Percentiles rank a stretch among this genome's conserved stretches.
phyloP scores from a whole-genome alignment of 305 asterid genomes.

The Vinca major region DNA sequence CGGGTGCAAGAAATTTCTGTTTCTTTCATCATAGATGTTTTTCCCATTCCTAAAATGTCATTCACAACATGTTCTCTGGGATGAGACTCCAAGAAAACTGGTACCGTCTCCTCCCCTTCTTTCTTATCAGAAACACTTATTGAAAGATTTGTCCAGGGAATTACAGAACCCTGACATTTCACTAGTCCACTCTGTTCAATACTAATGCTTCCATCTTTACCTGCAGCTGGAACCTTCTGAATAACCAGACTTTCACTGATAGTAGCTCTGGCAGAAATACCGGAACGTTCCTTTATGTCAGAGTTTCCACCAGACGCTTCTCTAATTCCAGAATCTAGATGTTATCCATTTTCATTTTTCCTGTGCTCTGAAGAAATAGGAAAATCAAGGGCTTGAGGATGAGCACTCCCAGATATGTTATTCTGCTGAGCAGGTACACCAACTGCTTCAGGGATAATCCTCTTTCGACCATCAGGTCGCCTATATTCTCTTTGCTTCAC shows the following conservation, averaged over 20 bases:
- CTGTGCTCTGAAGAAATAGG: constrained; percentile 34
- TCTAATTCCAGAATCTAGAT: constrained; percentile 29
- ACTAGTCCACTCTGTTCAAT: constrained; percentile 55
- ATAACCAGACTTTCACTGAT: constrained; percentile 71
- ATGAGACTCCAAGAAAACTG: constrained; percentile 81
- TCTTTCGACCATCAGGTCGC: constrained; percentile 92
- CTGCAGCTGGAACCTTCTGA: constrained; percentile 63
- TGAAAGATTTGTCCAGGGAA: constrained; percentile 43
- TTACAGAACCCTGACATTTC: constrained; percentile 19
- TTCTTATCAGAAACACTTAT: constrained; percentile 61
- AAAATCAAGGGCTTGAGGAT: constrained; percentile 42
- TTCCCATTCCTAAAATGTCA: constrained; percentile 59
- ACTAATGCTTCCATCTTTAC: constrained; percentile 41
- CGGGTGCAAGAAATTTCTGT: constrained; percentile 65
- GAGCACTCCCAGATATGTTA: constrained; percentile 32
- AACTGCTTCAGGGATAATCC: constrained; percentile 98
- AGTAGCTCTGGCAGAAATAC: constrained; percentile 73
- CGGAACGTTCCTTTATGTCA: constrained; percentile 48
- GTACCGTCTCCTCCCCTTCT: constrained; percentile 50
- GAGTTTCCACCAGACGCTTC: constrained; percentile 48
- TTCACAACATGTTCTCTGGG: constrained; percentile 73
- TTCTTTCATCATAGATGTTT: constrained; percentile 48
- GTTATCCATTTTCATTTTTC: constrained; percentile 36
- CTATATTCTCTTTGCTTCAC: constrained; percentile 91
- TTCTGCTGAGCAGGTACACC: constrained; percentile 57